Evolutionary conservation across 1,284 basidiomycete species (phyloP).

Genomic region (Melanopsichium pennsylvanicum): DNA sequence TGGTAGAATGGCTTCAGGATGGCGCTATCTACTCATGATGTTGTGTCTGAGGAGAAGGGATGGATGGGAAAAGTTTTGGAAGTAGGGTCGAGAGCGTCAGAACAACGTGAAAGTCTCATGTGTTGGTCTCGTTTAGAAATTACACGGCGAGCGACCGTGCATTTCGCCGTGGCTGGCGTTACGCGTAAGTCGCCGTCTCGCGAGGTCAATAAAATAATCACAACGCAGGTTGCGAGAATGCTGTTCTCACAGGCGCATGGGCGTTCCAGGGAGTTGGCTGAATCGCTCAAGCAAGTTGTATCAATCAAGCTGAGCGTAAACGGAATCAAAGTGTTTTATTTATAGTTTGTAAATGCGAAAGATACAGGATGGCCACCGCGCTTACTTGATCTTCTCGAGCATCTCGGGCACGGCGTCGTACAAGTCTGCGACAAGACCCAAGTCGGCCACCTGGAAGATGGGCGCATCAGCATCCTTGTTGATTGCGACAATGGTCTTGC

Average conservation of each 20-base stretch:
- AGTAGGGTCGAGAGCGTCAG: too few relatives aligned
- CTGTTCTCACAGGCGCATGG: too few relatives aligned
- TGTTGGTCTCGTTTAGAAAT: conserved; percentile 10
- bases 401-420: conserved; percentile 66
- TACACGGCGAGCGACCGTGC: conserved; percentile 1
- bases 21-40: conserved; percentile 1
- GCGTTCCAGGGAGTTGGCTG: too few relatives aligned
- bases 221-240: not conserved
- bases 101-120: not conserved
- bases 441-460: conserved; percentile 98
- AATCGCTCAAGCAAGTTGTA: too few relatives aligned
- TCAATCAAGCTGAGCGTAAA: too few relatives aligned
- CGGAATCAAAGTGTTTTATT: too few relatives aligned
- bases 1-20: not conserved
- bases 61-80: not conserved
- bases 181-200: conserved; percentile 6
- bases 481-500: conserved; percentile 95
- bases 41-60: not conserved
- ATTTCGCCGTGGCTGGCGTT: conserved; percentile 2
- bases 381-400: conserved; percentile 48
- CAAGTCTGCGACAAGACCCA: conserved; percentile 80
- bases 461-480: conserved; percentile 99
- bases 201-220: too few relatives aligned
- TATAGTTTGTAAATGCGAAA: too few relatives aligned
- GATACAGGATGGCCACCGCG: not conserved